Percentiles rank a stretch among this genome's conserved stretches.
phyloP scores from a whole-genome alignment of 352 stramenopile genomes.

The Globisporangium uncinulatum region DNA sequence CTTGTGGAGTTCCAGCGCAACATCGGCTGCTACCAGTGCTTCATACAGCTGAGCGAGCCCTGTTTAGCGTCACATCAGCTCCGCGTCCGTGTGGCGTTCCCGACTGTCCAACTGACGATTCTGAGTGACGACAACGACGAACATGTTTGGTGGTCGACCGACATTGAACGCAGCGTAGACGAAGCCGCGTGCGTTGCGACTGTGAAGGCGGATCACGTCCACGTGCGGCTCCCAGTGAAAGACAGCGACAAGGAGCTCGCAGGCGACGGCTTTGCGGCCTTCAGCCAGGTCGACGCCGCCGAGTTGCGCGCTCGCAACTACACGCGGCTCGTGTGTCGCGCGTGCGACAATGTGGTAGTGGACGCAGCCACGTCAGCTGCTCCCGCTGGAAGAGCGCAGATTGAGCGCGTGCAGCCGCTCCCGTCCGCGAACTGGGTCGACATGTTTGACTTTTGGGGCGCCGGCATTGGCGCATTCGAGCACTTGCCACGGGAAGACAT shows the following conservation, averaged over 20 bases:
- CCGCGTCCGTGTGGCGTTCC: slow-evolving; percentile 31
- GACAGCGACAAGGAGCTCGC: slow-evolving; percentile 39
- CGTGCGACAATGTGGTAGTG: slow-evolving; percentile 23
- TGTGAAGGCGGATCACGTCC: slow-evolving; percentile 42
- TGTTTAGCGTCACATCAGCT: slow-evolving; percentile 21
- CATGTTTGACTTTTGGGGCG: slow-evolving; percentile 85
- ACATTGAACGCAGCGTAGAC: slow-evolving; percentile 55
- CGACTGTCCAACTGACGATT: slow-evolving; percentile 23
- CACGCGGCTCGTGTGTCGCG: slow-evolving; percentile 31
- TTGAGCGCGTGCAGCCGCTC: slow-evolving; percentile 65
- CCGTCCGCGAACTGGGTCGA: slow-evolving; percentile 83
- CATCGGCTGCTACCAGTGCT: slow-evolving; percentile 80
- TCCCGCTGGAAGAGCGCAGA: background rate
- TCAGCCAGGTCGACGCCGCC: slow-evolving; percentile 36
- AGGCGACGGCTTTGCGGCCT: slow-evolving; percentile 45
- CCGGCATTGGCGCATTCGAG: slow-evolving; percentile 71
- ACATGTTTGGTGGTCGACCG: slow-evolving; percentile 30
- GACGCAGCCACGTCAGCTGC: background rate
- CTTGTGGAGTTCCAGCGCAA: slow-evolving; percentile 77
- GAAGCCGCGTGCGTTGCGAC: slow-evolving; percentile 19
- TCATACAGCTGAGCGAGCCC: slow-evolving; percentile 26
- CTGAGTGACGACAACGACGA: background rate
- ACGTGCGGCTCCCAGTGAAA: slow-evolving; percentile 54
- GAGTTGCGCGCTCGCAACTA: slow-evolving; percentile 48
- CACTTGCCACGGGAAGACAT: slow-evolving; percentile 73